Evolutionary conservation across 495 filamentous ascomycete genomes (phyloP), one percentile per base, ranked within the genome.

Genomic region (Aspergillus olivimuriae): DNA sequence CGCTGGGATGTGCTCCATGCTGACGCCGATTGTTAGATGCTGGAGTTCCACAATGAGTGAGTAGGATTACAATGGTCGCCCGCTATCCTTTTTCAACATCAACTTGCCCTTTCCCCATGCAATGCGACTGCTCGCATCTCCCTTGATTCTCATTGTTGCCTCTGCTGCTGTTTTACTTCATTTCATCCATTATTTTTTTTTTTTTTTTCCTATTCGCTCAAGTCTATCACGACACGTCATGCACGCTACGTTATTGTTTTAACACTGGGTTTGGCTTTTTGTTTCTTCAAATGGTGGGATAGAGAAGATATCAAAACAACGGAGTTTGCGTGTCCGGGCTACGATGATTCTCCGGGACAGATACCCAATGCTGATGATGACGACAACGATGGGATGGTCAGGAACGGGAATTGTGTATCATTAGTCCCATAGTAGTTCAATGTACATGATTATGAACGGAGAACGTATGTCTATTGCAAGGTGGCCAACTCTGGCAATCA

Each of bases 31-130:
- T 17, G 9, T 1, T 41, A 67, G 63, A 47, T 60, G 20, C 34
- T 70, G 46, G 65, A 70, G 39, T 55, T 70, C 34, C 47, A 44
- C 46, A 35, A 52, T 30, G 46, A 47, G 11, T 34, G 19, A 39
- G 24, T 44, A 46, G n/a, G 9, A 34, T 26, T 30, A 28, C 23
- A 34, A 12, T 2, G 22, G 26, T n/a, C 41, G 17, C 39, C 39
- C 21, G 3, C 8, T 22, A 21, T 34, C 31, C 14, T n/a, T 32
- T 4, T 33, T 32, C n/a, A n/a, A n/a, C n/a, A n/a, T n/a, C n/a
- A n/a, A n/a, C n/a, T n/a, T n/a, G n/a, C n/a, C n/a, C n/a, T n/a
- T n/a, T n/a, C n/a, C n/a, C n/a, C n/a, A n/a, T n/a, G n/a, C n/a
- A n/a, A n/a, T n/a, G n/a, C n/a, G n/a, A n/a, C n/a, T n/a, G n/a